These are phyloP conservation scores for Malus sieversii DNA, from an alignment of 306 rosid species.

Conservation along the genomic window DNA sequence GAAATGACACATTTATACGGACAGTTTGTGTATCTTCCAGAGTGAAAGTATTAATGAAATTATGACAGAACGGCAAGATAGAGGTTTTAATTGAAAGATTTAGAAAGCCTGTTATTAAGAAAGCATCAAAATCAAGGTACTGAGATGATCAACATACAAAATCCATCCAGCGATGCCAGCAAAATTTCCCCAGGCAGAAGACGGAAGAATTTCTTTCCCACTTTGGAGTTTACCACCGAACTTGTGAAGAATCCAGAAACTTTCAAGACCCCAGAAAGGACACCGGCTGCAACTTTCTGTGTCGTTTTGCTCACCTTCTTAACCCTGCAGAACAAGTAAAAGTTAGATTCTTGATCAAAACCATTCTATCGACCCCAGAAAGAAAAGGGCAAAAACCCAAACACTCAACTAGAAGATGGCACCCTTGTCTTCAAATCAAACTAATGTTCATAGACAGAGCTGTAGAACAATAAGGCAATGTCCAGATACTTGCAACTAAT, in stretches of 20 bases:
- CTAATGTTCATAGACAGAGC: neutral
- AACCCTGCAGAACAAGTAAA: constrained; percentile 46
- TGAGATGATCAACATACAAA: constrained; percentile 24
- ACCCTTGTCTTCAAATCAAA: neutral
- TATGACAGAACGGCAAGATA: neutral
- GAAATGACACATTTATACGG: neutral
- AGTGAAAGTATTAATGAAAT: neutral
- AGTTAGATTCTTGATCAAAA: constrained; percentile 1
- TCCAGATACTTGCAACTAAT: neutral
- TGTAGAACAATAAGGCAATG: neutral
- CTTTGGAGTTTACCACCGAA: constrained; percentile 53
- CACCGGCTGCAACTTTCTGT: constrained; percentile 77
- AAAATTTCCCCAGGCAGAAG: constrained; percentile 45
- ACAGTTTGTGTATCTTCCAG: neutral
- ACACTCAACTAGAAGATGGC: neutral
- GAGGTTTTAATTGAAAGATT: neutral
- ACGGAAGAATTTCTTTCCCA: constrained; percentile 43
- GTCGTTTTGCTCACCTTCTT: constrained; percentile 84
- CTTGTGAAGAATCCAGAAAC: constrained; percentile 51
- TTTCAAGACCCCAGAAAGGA: constrained; percentile 72
- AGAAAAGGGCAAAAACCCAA: neutral
- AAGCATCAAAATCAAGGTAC: neutral
- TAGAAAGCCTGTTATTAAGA: neutral
- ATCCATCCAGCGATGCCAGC: constrained; percentile 48
- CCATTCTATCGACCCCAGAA: neutral